phyloP scores from a whole-genome alignment of 345 rosid genomes.

The Capsella bursapastoris region DNA sequence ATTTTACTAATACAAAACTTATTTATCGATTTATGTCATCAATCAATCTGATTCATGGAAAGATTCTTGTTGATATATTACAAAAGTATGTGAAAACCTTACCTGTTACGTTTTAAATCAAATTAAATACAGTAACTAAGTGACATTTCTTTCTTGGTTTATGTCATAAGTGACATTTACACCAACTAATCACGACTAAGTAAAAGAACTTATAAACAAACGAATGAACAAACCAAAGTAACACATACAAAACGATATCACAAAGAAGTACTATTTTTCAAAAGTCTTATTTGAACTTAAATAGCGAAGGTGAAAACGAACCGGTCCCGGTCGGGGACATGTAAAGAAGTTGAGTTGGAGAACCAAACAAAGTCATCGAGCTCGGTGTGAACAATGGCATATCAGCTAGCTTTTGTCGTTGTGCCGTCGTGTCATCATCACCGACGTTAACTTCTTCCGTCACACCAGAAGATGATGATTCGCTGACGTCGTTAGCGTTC shows the following conservation, averaged over 20 bases:
- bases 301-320: conserved; percentile 25
- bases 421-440: conserved; percentile 2
- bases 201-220: conserved; percentile 15
- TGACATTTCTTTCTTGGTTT: not conserved
- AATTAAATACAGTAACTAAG: not conserved
- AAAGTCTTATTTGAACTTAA: conserved; percentile 31
- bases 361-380: conserved; percentile 42
- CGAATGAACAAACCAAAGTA: conserved; percentile 16
- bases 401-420: conserved; percentile 28
- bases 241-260: not conserved
- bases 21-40: no score
- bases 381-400: conserved; percentile 46
- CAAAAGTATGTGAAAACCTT: not conserved
- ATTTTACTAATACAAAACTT: no score
- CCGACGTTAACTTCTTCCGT: conserved; percentile 38
- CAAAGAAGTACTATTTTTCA: not conserved
- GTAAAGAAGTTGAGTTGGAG: conserved; percentile 32
- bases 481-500: conserved; percentile 32
- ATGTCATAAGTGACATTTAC: not conserved
- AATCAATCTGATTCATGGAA: no score
- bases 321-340: conserved; percentile 26
- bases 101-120: not conserved
- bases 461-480: conserved; percentile 32
- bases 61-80: no score
- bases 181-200: conserved; percentile 13